phyloP scores from a whole-genome alignment of 2,329 filamentous ascomycete genomes.

The Grosmannia huntii region DNA sequence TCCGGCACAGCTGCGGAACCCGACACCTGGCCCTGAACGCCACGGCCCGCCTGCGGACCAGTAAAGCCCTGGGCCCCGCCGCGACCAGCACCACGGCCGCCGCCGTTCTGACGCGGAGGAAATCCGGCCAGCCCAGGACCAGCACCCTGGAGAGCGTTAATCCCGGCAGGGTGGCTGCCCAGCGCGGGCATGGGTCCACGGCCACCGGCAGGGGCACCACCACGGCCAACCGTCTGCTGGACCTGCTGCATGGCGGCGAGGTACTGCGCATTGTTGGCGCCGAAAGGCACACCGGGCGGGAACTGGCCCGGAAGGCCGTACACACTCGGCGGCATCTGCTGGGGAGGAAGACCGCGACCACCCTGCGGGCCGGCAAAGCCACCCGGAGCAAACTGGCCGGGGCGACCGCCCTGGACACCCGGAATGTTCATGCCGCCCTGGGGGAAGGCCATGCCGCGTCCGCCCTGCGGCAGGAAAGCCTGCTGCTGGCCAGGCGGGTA shows the following conservation, averaged over 20 bases:
- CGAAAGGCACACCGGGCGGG: slow-evolving; percentile 60
- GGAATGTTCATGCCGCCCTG: slow-evolving; percentile 54
- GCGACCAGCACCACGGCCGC: slow-evolving; percentile 26
- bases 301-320: slow-evolving; percentile 72
- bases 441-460: slow-evolving; percentile 55
- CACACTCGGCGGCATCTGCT: slow-evolving; percentile 78
- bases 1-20: slow-evolving; percentile 19
- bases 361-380: slow-evolving; percentile 74
- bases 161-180: slow-evolving; percentile 36
- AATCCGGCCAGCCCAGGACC: slow-evolving; percentile 42
- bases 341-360: slow-evolving; percentile 68
- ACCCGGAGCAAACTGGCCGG: slow-evolving; percentile 66
- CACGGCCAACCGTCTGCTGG: slow-evolving; percentile 48
- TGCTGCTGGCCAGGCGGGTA: slow-evolving; percentile 75
- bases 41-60: slow-evolving; percentile 36
- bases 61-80: slow-evolving; percentile 25
- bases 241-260: slow-evolving; percentile 74
- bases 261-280: slow-evolving; percentile 64
- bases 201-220: slow-evolving; percentile 51
- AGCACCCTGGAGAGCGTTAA: slow-evolving; percentile 37
- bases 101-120: slow-evolving; percentile 37
- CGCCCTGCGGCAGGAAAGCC: slow-evolving; percentile 45
- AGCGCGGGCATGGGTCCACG: slow-evolving; percentile 60
- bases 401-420: slow-evolving; percentile 66
- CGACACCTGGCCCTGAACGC: slow-evolving; percentile 20